These are phyloP conservation scores for Tuber borchii DNA, from an alignment of 495 filamentous ascomycete species.

Conservation along the genomic window DNA sequence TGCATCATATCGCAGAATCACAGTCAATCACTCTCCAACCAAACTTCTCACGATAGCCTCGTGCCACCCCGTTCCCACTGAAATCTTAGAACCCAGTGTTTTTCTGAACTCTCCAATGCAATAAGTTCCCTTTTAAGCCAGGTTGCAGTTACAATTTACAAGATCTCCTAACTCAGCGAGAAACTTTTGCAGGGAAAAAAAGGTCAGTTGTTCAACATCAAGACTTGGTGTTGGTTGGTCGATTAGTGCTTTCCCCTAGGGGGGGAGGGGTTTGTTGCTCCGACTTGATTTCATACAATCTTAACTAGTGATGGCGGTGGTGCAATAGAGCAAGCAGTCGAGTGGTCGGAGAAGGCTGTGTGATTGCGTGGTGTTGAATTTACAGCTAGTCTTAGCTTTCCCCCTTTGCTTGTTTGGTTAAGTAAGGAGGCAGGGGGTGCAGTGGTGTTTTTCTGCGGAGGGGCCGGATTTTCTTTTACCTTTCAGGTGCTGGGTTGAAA, in stretches of 20 bases:
- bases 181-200: background rate
- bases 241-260: background rate
- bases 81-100: background rate
- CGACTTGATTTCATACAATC: background rate
- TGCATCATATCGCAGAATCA: background rate
- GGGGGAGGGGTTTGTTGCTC: background rate
- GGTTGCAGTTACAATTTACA: background rate
- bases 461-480: too few relatives aligned
- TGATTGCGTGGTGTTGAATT: too few relatives aligned
- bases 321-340: too few relatives aligned
- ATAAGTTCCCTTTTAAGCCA: background rate
- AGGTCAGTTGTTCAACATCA: too few relatives aligned
- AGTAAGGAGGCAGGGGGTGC: too few relatives aligned
- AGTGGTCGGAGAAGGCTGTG: background rate
- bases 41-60: background rate
- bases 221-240: background rate
- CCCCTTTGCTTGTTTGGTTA: too few relatives aligned
- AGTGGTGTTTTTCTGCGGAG: too few relatives aligned
- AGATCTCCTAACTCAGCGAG: background rate
- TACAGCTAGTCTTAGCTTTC: too few relatives aligned
- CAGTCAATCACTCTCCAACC: background rate
- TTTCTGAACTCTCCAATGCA: background rate
- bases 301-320: background rate
- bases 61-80: background rate
- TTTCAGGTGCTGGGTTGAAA: too few relatives aligned